phyloP scores from a whole-genome alignment of 2,329 filamentous ascomycete genomes.

The Teratosphaeria zuluensis region DNA sequence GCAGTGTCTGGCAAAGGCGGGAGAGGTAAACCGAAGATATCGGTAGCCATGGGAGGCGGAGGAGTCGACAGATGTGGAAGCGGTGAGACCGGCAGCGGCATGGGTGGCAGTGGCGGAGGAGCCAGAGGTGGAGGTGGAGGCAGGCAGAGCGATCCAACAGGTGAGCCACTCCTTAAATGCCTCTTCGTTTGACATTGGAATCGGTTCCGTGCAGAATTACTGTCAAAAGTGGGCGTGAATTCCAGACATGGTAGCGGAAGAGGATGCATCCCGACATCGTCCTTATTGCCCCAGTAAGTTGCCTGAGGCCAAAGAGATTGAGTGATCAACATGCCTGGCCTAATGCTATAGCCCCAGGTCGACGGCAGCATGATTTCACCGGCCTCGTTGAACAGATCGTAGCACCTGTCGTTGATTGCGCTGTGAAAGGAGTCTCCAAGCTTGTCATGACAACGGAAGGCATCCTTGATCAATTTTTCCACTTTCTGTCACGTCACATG shows the following conservation, averaged over 20 bases:
- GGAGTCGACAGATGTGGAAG: not conserved
- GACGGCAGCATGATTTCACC: not conserved
- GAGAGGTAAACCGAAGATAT: not conserved
- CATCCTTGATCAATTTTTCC: not conserved
- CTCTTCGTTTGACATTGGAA: too few species aligned
- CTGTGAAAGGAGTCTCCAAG: not conserved
- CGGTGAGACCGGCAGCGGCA: not conserved
- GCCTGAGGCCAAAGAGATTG: not conserved
- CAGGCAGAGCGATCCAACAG: not conserved
- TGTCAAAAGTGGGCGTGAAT: too few species aligned
- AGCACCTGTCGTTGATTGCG: not conserved
- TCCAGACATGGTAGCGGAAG: not conserved
- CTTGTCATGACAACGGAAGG: not conserved
- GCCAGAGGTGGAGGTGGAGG: not conserved
- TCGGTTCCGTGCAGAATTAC: too few species aligned
- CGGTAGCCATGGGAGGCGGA: not conserved
- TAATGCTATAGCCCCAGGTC: not conserved
- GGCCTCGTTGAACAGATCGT: not conserved
- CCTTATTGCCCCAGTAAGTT: not conserved
- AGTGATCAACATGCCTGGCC: not conserved
- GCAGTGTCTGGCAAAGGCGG: not conserved
- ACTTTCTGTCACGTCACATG: not conserved
- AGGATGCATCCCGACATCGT: not conserved
- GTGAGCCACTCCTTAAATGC: too few species aligned
- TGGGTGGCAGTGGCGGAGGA: not conserved